phyloP scores from a whole-genome alignment of 2,329 filamentous ascomycete species.

The Purpureocillium lavendulum region DNA sequence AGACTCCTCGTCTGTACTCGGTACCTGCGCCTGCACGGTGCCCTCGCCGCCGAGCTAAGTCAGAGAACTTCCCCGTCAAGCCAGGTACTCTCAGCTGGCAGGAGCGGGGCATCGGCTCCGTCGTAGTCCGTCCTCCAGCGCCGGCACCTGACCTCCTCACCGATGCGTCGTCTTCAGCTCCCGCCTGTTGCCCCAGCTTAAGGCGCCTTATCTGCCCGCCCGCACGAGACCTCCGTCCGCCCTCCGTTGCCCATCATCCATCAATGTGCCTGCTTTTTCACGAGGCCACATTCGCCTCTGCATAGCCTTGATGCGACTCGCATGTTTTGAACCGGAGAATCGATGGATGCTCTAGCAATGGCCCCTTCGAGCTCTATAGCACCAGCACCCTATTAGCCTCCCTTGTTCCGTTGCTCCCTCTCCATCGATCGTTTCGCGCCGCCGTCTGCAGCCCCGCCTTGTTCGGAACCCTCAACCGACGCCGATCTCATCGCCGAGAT shows the following conservation, averaged over 20 bases:
- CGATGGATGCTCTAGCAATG: slow-evolving; percentile 1
- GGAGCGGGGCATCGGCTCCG: slow-evolving; percentile 1
- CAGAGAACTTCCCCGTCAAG: no score
- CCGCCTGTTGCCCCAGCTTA: no score
- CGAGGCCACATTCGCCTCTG: no score
- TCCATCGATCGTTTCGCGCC: neutral
- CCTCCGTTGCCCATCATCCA: no score
- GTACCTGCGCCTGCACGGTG: no score
- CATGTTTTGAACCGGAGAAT: neutral
- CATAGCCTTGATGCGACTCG: neutral
- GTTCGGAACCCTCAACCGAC: neutral
- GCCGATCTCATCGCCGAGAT: no score
- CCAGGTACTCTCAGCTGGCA: no score
- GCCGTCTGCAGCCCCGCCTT: neutral
- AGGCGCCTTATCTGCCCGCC: no score
- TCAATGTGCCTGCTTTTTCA: no score
- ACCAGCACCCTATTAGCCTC: neutral
- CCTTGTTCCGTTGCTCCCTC: neutral
- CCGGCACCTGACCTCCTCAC: neutral
- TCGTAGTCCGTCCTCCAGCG: neutral
- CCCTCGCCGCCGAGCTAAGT: no score
- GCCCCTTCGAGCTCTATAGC: neutral
- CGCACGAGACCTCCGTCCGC: neutral
- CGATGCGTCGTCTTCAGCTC: no score
- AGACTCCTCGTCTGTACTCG: no score